Percentiles rank a stretch among this genome's conserved stretches.
Evolutionary conservation across 2,329 filamentous ascomycete genomes (phyloP).

Genomic region (Hyphodiscus sp.): DNA sequence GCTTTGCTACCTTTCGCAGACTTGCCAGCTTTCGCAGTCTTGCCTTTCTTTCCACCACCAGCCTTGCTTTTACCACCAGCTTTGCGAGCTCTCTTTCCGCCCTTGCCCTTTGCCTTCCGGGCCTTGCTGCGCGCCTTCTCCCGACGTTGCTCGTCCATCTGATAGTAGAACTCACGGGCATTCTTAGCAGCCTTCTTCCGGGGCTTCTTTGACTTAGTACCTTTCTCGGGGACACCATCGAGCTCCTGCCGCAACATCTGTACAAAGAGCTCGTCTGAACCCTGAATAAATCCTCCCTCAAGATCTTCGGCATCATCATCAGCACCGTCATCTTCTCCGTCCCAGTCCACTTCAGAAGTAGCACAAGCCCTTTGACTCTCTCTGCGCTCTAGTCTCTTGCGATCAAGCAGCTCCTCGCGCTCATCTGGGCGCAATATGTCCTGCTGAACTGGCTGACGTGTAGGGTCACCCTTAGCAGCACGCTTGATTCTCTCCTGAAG

Average conservation of each 20-base stretch:
- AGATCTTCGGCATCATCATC: neutral
- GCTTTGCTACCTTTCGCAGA: slow-evolving; percentile 5
- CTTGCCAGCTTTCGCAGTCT: slow-evolving; percentile 5
- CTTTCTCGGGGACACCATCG: neutral
- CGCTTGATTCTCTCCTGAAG: neutral
- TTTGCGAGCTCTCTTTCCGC: neutral
- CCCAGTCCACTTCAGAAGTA: neutral
- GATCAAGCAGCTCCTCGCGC: neutral
- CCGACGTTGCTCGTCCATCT: slow-evolving; percentile 6
- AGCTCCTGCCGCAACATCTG: slow-evolving; percentile 13
- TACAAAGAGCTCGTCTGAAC: neutral
- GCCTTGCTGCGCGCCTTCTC: slow-evolving; percentile 18
- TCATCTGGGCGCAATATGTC: neutral
- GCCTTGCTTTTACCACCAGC: neutral
- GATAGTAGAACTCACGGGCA: slow-evolving; percentile 10
- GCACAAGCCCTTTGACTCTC: neutral
- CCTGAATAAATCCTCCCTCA: neutral
- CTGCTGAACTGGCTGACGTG: neutral
- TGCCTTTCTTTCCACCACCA: slow-evolving; percentile 9
- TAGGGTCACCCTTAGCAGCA: neutral
- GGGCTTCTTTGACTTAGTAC: slow-evolving; percentile 13
- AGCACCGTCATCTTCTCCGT: neutral
- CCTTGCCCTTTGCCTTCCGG: slow-evolving; percentile 13
- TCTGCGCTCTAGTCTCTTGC: neutral
- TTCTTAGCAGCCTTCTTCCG: slow-evolving; percentile 18